Base-by-base conservation (phyloP, 2,329 filamentous ascomycete genomes). In the Dendrostoma leiphaemia region DNA sequence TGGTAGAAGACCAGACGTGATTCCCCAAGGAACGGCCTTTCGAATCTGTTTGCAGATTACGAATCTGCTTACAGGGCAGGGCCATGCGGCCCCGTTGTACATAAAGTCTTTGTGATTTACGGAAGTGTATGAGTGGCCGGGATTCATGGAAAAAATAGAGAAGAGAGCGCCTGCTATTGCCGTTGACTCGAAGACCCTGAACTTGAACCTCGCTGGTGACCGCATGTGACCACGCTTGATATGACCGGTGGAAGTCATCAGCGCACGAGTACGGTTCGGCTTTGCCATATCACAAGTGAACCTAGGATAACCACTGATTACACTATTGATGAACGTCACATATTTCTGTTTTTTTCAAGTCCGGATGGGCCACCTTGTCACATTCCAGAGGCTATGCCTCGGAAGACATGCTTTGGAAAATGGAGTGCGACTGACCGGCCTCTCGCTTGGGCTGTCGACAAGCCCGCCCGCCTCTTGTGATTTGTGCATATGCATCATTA, bases 401-500 rank as follows among this genome's bases (percentile, higher is more conserved):
- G n/a, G n/a, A n/a, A n/a, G n/a, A n/a, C n/a, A n/a, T n/a, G n/a
- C n/a, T n/a, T n/a, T n/a, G n/a, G n/a, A n/a, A n/a, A n/a, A n/a
- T n/a, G n/a, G n/a, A n/a, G n/a, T n/a, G n/a, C n/a, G n/a, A n/a
- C n/a, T n/a, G n/a, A n/a, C n/a, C n/a, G n/a, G n/a, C n/a, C n/a
- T n/a, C n/a, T n/a, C 38, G 15, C n/a, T 21, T 17, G 6, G 23
- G 28, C 19, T 19, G 44, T n/a, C 13, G 29, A 31, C 37, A 21
- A n/a, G n/a, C n/a, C n/a, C 21, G 44, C 26, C 15, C 47, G 13
- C 52, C 32, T 12, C 21, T 13, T 54, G 68, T 64, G 67, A 59
- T 32, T 12, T 51, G 62, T 61, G n/a, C 61, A 61, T 32, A 35
- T 35, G 31, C 37, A 31, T 47, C 21, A 31, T 44, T 24, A 34